Evolutionary conservation across 331 rosid species (phyloP), one percentile per base, ranked within the genome.

Genomic region (Arachis monticola): DNA sequence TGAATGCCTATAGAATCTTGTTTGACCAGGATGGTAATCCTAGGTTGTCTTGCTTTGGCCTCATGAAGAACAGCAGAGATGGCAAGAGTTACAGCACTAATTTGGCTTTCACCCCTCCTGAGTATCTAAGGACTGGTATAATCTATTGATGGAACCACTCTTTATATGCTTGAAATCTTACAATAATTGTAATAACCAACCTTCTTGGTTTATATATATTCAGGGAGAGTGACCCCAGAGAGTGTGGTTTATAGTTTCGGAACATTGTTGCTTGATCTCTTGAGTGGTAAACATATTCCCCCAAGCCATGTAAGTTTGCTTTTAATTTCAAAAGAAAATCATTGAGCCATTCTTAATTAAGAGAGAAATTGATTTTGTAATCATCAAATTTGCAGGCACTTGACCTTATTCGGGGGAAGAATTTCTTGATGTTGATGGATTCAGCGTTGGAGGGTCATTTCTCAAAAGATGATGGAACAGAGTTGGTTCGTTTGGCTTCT

Each of bases 71-170:
- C 74, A 95, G 99, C 78, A 88, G 97, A 82, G 99, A 95, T 85
- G 99, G 99, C 73, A 95, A 92, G 78, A 95, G 99, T 86, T 95
- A 95, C 82, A 95, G 99, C 72, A 95, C 99, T 46, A 95, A 95
- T 85, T 77, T 95, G 88, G 99, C 99, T 41, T 95, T 95, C 84
- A 92, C 97, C 5, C 99, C 99, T 45, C 99, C 99, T 0, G 99
- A 95, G 81, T 95, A 95, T 87, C 83, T 95, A 73, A 88, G 96
- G 60, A 95, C 99, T 56, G 99, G 99, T 90, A 87, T 56, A 45
- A 60, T 31, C 30, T 27, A 27, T 27, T 27, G 30, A 27, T 27
- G 30, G 30, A 27, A 27, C 30, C 30, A 27, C 30, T 27, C 30
- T 27, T 27, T 27, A 27, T 27, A 27, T 27, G 63, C 32, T 58